These are phyloP conservation scores for Mycocentrospora acerina DNA, from an alignment of 2,329 filamentous ascomycete species.

Conservation along the genomic window DNA sequence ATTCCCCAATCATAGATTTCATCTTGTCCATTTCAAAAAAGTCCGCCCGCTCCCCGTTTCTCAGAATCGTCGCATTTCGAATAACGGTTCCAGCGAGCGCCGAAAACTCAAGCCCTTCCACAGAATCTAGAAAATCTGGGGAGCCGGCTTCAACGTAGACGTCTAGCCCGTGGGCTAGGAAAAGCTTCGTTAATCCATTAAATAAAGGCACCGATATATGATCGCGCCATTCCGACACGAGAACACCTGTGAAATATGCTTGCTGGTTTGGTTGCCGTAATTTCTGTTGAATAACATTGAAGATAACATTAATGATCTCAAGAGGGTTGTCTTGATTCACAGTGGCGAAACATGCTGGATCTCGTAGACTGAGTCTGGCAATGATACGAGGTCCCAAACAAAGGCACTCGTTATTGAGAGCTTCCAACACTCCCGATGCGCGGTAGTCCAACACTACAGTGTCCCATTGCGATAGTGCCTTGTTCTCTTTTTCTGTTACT, in stretches of 20 bases:
- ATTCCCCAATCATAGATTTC: slow-evolving; percentile 40
- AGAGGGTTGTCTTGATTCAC: slow-evolving; percentile 6
- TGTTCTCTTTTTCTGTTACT: slow-evolving; percentile 24
- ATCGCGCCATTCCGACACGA: slow-evolving; percentile 38
- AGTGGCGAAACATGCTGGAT: slow-evolving; percentile 23
- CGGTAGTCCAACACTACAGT: slow-evolving; percentile 34
- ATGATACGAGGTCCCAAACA: slow-evolving; percentile 34
- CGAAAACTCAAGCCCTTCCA: slow-evolving; percentile 26
- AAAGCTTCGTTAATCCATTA: slow-evolving; percentile 32
- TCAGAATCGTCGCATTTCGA: slow-evolving; percentile 38
- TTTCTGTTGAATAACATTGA: slow-evolving; percentile 24
- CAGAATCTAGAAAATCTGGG: slow-evolving; percentile 34
- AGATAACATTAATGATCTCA: slow-evolving; percentile 21
- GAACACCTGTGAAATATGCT: slow-evolving; percentile 36
- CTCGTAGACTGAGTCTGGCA: slow-evolving; percentile 31
- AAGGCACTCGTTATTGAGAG: slow-evolving; percentile 25
- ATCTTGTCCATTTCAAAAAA: slow-evolving; percentile 44
- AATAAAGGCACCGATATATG: slow-evolving; percentile 29
- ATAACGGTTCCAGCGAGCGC: slow-evolving; percentile 35
- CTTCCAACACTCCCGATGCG: slow-evolving; percentile 34
- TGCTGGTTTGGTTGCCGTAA: slow-evolving; percentile 23
- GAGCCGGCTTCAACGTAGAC: slow-evolving; percentile 37
- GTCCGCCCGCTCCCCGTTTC: slow-evolving; percentile 38
- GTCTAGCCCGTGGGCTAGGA: slow-evolving; percentile 34
- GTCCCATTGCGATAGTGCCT: slow-evolving; percentile 36